Base-by-base conservation (phyloP, 768 basidiomycete species). In the Collybia sordida region DNA sequence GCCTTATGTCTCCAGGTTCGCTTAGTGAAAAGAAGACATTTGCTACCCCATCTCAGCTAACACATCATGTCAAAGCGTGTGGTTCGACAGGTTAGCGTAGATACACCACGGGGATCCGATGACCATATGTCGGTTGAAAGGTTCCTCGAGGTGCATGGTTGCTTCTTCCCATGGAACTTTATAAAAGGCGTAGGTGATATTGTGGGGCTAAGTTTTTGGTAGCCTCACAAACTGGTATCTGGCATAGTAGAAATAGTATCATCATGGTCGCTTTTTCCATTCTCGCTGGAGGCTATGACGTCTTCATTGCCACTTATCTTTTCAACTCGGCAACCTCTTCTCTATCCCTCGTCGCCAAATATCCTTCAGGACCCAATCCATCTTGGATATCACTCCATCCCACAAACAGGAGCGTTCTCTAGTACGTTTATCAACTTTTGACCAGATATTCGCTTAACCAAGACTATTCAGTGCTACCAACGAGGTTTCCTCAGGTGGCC, bases 181-280 rank as follows among this genome's bases (percentile, higher is more conserved):
- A 31, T 31, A 31, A 38, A 11, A 37, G 36, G 38, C 36, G 23
- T 25, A 47, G 22, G 27, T 23, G 21, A 8, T 17, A 11, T 8
- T 23, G 27, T 21, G 27, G n/a, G 11, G n/a, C n/a, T 23, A 23
- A 23, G 34, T 7, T 23, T 45, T n/a, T 8, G 45, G 37, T 36
- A 7, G 6, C 19, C 34, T 35, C 34, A 28, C 50, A 35, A 18
- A 31, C 31, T 31, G 14, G 3, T 14, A 31, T 14, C 11, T 31
- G 31, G 31, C 3, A 7, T 14, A 31, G 31, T 31, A 14, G 9
- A 31, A 31, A 31, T 2, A 31, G 9, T 11, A 11, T 4, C 31
- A 14, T 11, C 38, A 88, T 87, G 86, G 85, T 87, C 56, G 74
- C 80, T 47, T 81, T 84, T 59, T 84, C 73, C 3, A 83, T 89